Evolutionary conservation across 306 rosid species (phyloP), one percentile per base, ranked within the genome.

Genomic region (Trifolium dubium): DNA sequence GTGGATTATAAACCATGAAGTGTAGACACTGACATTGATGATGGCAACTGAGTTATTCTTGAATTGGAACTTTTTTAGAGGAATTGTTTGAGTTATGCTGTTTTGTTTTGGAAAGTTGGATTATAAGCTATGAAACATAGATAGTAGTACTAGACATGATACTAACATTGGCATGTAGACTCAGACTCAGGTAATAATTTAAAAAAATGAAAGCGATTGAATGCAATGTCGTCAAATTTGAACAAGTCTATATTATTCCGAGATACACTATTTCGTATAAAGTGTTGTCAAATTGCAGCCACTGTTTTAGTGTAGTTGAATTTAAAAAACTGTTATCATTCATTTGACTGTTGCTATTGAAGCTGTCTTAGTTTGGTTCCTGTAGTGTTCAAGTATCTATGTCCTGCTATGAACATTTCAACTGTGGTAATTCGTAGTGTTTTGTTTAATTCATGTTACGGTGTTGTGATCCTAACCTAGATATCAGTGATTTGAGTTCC

Each of bases 301-400:
- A 5, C 15, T 1, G 18, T 5, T 53, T 2, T 3, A 8, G 31
- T 5, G 12, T 51, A 8, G 5, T 23, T 8, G 5, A 18, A 17
- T 18, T 53, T 53, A 23, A 10, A 0, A 51, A 55, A 55, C 13
- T 4, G 2, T n/a, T n/a, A n/a, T n/a, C n/a, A n/a, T n/a, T n/a
- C n/a, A n/a, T n/a, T 23, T 23, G n/a, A 31, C 63, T 43, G 30
- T 68, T 44, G n/a, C 31, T 14, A 13, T 30, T 35, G 75, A 62
- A 68, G 51, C 35, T 34, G 50, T n/a, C 64, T 61, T 34, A 1
- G 61, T 6, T 58, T 13, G 4, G 8, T 40, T 77, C 28, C 17
- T 37, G 19, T 49, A 19, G 35, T 56, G 50, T 73, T n/a, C 53
- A 28, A 70, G 53, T 50, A 34, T 74, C 59, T 59, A 34, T 70